Evolutionary conservation across 208 protist genomes (phyloP).

Genomic region (Vickermania spadyakhi): DNA sequence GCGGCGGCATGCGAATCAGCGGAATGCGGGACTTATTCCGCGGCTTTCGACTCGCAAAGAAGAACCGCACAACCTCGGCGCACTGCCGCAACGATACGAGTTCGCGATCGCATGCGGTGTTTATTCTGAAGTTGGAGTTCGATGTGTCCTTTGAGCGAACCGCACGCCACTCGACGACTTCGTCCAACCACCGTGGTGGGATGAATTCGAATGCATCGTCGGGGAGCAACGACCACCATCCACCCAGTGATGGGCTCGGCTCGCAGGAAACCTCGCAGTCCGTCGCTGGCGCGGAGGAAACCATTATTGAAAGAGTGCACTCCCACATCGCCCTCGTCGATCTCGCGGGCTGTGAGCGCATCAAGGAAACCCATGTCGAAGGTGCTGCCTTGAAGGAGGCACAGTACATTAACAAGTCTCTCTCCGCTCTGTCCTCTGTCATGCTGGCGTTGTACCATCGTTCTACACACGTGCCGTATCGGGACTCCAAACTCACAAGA

Average conservation of each 20-base stretch:
- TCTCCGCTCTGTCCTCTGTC: constrained; percentile 79
- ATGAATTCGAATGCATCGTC: constrained; percentile 7
- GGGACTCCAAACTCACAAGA: constrained; percentile 88
- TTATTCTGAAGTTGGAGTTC: constrained; percentile 78
- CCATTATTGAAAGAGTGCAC: constrained; percentile 16
- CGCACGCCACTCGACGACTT: background rate
- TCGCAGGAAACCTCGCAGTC: background rate
- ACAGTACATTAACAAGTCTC: constrained; percentile 90
- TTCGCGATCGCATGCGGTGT: constrained; percentile 83
- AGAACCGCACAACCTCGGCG: constrained; percentile 63
- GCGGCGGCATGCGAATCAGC: constrained; percentile 52
- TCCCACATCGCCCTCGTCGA: constrained; percentile 93
- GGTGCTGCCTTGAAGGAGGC: constrained; percentile 70
- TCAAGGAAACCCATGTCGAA: constrained; percentile 85
- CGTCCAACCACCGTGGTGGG: background rate
- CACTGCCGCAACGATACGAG: constrained; percentile 69
- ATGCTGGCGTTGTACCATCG: constrained; percentile 66
- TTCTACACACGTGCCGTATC: constrained; percentile 82
- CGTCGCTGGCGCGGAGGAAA: background rate
- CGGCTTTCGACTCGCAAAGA: constrained; percentile 53
- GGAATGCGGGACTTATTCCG: constrained; percentile 51
- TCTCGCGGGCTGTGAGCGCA: constrained; percentile 95
- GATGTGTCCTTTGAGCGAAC: constrained; percentile 15
- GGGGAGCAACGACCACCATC: background rate
- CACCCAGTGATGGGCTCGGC: background rate